Conservation (phyloP, 352 stramenopile genomes). For the Globisporangium cederbergense region DNA sequence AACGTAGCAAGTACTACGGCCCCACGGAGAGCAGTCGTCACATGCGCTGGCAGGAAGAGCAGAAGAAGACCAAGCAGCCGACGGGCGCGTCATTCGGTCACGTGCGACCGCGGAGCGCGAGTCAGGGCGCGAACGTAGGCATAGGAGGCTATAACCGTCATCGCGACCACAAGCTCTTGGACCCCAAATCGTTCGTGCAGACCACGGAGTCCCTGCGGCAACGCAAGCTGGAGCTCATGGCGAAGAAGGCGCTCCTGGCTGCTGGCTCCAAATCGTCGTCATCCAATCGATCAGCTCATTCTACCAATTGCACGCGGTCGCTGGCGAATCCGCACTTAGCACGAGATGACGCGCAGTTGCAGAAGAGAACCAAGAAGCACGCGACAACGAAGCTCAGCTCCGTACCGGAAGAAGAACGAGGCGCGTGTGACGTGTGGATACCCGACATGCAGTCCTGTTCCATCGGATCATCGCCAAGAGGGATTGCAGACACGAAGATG, state of each 20-base stretch:
- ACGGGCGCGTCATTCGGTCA: constrained; percentile 5
- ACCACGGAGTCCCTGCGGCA: constrained; percentile 47
- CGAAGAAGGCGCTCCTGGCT: constrained; percentile 11
- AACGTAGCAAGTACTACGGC: constrained; percentile 74
- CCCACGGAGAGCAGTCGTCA: constrained; percentile 74
- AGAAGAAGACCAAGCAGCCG: constrained; percentile 41
- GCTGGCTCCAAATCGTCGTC: neutral
- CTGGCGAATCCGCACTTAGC: constrained; percentile 1
- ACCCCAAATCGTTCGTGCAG: constrained; percentile 59
- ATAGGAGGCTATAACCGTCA: constrained; percentile 23
- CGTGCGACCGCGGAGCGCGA: constrained; percentile 30
- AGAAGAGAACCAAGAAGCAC: constrained; percentile 16
- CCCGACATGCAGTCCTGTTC: neutral
- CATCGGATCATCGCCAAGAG: neutral
- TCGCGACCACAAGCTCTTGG: constrained; percentile 30
- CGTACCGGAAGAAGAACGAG: constrained; percentile 11
- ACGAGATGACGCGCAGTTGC: constrained; percentile 2
- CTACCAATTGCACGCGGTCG: constrained; percentile 8
- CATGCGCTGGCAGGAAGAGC: constrained; percentile 71
- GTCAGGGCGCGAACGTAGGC: constrained; percentile 31
- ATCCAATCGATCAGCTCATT: neutral
- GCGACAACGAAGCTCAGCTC: constrained; percentile 3
- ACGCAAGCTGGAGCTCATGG: constrained; percentile 22
- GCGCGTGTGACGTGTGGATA: neutral
- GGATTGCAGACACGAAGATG: neutral